Evolutionary conservation across 495 filamentous ascomycete genomes (phyloP), one percentile per base, ranked within the genome.

Genomic region (Paragyromitra xinjiangensis): DNA sequence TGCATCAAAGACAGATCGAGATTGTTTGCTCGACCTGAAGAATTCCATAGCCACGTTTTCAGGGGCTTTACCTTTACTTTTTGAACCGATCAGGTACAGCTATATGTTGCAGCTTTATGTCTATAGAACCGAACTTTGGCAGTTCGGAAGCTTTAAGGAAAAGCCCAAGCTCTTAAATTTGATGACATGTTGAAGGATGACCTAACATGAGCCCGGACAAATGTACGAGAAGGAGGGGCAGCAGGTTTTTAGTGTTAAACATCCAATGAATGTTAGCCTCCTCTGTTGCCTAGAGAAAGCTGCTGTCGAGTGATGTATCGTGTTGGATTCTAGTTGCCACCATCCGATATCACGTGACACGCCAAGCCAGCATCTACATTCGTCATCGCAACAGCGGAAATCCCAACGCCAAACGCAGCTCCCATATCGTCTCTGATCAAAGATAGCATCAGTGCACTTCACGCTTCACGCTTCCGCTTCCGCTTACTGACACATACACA

Each of bases 361-460:
- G 74, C 74, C 74, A 77, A 77, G 74, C 40, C 51, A 40, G 11
- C n/a, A 44, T 61, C 26, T 62, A 39, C 19, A 7, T 45, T 71
- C 67, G 73, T 73, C 74, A 77, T 77, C 61, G 50, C 24, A 44
- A 44, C 26, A 14, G 22, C 56, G 16, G 65, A 44, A 70, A 50
- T 63, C 62, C 11, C 69, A 45, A 19, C 67, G 9, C 66, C 51
- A 45, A 34, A 22, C 55, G 58, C 29, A n/a, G 24, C 7, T 19
- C 34, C 59, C 7, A 16, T n/a, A 53, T 37, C 50, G 19, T 51
- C 39, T 51, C 45, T 56, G 24, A 50, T 59, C 62, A 67, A 67
- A 56, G 19, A 64, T 22, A 29, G 42, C 53, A 48, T 37, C 53
- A 70, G 29, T n/a, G 14, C n/a, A 37, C 19, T 53, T 53, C 69